Evolutionary conservation across 495 filamentous ascomycete species (phyloP).

Genomic region (Neurospora sp.): DNA sequence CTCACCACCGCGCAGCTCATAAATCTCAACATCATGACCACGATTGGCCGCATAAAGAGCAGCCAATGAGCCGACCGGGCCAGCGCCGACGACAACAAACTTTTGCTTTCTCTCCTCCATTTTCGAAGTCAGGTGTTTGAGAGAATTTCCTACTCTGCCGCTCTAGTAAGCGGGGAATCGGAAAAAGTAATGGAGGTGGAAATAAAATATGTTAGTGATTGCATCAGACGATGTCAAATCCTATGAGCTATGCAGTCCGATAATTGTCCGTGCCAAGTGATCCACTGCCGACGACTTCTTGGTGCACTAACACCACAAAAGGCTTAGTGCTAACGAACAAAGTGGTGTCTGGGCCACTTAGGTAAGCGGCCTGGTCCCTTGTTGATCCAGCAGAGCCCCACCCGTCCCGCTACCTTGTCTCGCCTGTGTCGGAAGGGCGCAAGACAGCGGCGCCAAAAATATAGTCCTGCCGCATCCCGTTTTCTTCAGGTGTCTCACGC

Average conservation of each 20-base stretch:
- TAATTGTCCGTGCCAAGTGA: background rate
- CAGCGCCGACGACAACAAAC: slow-evolving; percentile 77
- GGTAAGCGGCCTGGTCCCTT: background rate
- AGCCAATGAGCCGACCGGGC: slow-evolving; percentile 84
- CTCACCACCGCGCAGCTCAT: slow-evolving; percentile 86
- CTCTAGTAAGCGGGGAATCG: background rate
- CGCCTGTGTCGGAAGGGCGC: background rate
- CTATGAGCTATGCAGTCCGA: background rate
- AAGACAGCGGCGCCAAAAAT: background rate
- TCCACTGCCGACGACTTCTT: background rate
- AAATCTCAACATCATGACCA: slow-evolving; percentile 85
- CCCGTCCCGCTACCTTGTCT: background rate
- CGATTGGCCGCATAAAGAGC: slow-evolving; percentile 84
- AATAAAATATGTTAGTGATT: background rate
- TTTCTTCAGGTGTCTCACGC: background rate
- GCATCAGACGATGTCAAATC: background rate
- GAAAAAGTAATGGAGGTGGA: background rate
- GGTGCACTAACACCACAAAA: background rate
- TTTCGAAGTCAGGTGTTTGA: background rate
- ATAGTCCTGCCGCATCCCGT: background rate
- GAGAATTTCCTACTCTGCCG: background rate
- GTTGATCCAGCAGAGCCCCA: background rate
- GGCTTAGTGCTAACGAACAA: background rate
- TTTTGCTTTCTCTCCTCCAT: slow-evolving; percentile 42
- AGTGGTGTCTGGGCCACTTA: background rate